phyloP scores from a whole-genome alignment of 2,329 filamentous ascomycete species.

The Aspergillus oerlinghausenensis region DNA sequence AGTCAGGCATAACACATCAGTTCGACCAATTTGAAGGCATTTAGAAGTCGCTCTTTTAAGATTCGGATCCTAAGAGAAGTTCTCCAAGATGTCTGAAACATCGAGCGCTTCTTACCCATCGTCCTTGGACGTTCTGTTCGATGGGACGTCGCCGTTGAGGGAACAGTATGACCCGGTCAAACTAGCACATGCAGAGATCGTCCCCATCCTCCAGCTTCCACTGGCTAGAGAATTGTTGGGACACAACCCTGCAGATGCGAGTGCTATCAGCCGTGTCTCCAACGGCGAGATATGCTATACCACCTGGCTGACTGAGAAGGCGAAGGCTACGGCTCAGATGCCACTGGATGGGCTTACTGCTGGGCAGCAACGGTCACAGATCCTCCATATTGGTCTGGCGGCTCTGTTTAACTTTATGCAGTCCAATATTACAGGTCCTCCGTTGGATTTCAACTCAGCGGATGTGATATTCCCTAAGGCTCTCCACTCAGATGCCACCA shows the following conservation, averaged over 20 bases:
- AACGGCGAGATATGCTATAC: slow-evolving; percentile 34
- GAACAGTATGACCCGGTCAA: slow-evolving; percentile 32
- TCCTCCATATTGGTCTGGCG: slow-evolving; percentile 59
- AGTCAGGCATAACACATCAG: not conserved
- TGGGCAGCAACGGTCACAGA: slow-evolving; percentile 32
- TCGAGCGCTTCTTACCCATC: slow-evolving; percentile 18
- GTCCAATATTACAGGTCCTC: slow-evolving; percentile 80
- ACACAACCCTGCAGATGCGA: slow-evolving; percentile 25
- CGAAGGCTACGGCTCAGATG: slow-evolving; percentile 19
- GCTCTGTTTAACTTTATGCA: slow-evolving; percentile 77
- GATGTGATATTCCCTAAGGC: slow-evolving; percentile 46
- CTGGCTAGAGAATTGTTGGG: slow-evolving; percentile 38
- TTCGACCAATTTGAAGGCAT: not conserved
- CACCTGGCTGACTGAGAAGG: slow-evolving; percentile 32
- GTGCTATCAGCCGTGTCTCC: slow-evolving; percentile 26
- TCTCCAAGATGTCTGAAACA: slow-evolving; percentile 21
- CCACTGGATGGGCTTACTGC: slow-evolving; percentile 17
- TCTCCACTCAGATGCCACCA: slow-evolving; percentile 37
- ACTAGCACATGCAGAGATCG: slow-evolving; percentile 29
- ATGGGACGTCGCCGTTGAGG: slow-evolving; percentile 21
- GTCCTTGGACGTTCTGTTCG: slow-evolving; percentile 32
- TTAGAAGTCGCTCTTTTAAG: not conserved
- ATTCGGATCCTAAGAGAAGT: not conserved
- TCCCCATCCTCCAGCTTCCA: slow-evolving; percentile 30
- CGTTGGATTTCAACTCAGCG: slow-evolving; percentile 57